These are phyloP conservation scores for Rhazya stricta DNA, from an alignment of 257 asterid genomes.

Conservation along the genomic window DNA sequence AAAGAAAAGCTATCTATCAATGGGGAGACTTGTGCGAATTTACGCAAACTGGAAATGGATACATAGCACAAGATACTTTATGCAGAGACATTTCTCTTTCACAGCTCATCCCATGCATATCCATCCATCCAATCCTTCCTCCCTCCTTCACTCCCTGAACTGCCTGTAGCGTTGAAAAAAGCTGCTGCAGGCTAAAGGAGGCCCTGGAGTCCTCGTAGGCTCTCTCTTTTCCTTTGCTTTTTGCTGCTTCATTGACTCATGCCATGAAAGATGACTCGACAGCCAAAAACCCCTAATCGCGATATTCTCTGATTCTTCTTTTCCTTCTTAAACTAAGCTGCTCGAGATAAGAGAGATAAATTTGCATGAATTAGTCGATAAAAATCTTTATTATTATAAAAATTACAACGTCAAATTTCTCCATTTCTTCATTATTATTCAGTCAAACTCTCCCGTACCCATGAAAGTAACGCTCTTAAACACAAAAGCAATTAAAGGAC, in stretches of 20 bases:
- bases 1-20: not conserved
- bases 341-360: too few species aligned
- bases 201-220: not conserved
- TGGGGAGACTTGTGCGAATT: not conserved
- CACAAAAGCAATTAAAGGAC: too few species aligned
- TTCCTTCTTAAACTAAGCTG: too few species aligned
- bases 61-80: not conserved
- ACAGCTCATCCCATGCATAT: not conserved
- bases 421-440: too few species aligned
- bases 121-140: not conserved
- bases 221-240: not conserved
- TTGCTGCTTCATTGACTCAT: not conserved
- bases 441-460: too few species aligned
- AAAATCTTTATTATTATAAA: too few species aligned
- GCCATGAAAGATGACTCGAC: not conserved
- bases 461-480: too few species aligned
- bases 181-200: not conserved
- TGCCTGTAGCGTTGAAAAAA: not conserved
- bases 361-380: too few species aligned
- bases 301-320: too few species aligned
- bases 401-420: too few species aligned
- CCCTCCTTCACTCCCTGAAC: not conserved
- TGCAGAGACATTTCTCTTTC: conserved; percentile 9
- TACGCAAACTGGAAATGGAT: conserved; percentile 4
- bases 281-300: not conserved